These are phyloP conservation scores for Capronia coronata DNA, from an alignment of 2,329 filamentous ascomycete genomes.

Conservation along the genomic window DNA sequence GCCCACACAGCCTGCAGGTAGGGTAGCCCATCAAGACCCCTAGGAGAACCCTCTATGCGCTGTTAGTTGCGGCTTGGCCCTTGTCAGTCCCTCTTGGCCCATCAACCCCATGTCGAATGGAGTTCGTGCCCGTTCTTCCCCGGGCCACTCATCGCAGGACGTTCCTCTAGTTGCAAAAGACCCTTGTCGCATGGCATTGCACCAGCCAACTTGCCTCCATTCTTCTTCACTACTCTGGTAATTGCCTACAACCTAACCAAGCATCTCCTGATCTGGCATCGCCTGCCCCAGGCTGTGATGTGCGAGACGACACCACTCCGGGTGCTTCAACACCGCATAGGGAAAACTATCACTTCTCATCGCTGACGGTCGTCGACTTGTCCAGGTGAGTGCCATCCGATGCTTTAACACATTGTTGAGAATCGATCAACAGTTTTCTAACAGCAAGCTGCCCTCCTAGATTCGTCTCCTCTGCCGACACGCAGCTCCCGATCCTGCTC, in stretches of 20 bases:
- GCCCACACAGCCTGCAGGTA: too few species aligned
- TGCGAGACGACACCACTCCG: background rate
- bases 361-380: background rate
- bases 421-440: background rate
- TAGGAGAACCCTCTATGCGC: too few species aligned
- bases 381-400: background rate
- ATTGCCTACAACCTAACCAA: background rate
- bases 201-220: background rate
- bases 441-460: background rate
- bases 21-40: background rate
- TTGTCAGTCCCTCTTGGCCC: background rate
- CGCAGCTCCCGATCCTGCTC: background rate
- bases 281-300: background rate
- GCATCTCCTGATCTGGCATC: background rate
- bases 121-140: constrained; percentile 4
- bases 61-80: background rate
- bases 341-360: background rate
- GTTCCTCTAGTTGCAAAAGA: background rate
- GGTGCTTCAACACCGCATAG: background rate
- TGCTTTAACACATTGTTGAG: background rate
- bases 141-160: constrained; percentile 7
- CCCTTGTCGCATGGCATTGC: constrained; percentile 1
- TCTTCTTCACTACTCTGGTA: background rate
- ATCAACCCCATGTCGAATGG: background rate
- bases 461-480: background rate